Evolutionary conservation across 495 filamentous ascomycete species (phyloP), one percentile per base, ranked within the genome.

Genomic region (Apodospora peruviana): DNA sequence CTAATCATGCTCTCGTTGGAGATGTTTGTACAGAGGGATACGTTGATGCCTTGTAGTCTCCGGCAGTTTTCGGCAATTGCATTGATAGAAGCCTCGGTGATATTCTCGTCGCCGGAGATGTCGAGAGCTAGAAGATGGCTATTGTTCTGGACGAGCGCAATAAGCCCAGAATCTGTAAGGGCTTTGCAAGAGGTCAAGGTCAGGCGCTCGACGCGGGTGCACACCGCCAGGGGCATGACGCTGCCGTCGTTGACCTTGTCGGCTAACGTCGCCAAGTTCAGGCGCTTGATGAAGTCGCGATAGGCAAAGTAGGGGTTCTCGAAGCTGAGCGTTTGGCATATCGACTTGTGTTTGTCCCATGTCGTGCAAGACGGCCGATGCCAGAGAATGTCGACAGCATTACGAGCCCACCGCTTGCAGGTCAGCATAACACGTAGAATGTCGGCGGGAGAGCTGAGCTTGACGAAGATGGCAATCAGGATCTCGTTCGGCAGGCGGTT

Each of bases 331-430:
- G 94, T 86, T 16, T 74, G 70, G 55, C 89, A 87, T 56, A 97
- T 90, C 45, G 74, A 83, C 55, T 79, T 72, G 54, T 95, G 78
- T 56, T 86, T 87, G 16, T 75, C 60, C 87, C 90, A 97, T 47
- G 79, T 87, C 51, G 85, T 87, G 70, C 93, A 96, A 22, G 87
- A 80, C 2, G 94, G 93, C 40, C 93, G 80, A 62, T 97, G 91
- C 93, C 93, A 98, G 11, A 98, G 75, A 39, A 96, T 79, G 45
- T 91, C 93, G 24, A 97, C 94, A 41, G 83, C 85, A 61, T 96
- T 96, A 50, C 85, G 76, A 37, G 94, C 86, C 94, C 94, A 99
- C 52, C 83, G 82, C 61, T 88, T 89, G 59, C 84, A 95, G 7
- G 95, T 91, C 58, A 91, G 72, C 88, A 99, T 91, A 63, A 88